Percentiles rank a stretch among this genome's conserved stretches.
phyloP scores from a whole-genome alignment of 345 rosid genomes.

The Lepidium sativum region DNA sequence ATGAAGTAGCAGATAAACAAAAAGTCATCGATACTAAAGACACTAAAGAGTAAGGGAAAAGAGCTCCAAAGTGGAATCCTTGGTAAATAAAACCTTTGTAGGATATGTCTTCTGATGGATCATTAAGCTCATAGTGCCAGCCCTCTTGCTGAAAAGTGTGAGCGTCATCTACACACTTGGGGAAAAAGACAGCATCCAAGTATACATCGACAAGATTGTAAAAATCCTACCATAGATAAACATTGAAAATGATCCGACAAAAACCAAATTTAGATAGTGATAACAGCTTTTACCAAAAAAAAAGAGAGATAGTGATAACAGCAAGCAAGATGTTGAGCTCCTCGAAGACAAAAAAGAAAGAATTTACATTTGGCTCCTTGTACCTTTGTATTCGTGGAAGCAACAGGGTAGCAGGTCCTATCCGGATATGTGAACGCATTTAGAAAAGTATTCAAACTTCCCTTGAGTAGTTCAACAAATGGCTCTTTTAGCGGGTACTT shows the following conservation, averaged over 20 bases:
- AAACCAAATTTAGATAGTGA: neutral
- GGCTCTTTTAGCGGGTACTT: conserved; percentile 98
- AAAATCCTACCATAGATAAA: conserved; percentile 63
- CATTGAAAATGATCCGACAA: conserved; percentile 5
- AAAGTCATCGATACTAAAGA: neutral
- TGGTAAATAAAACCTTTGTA: conserved; percentile 56
- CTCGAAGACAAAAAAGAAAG: neutral
- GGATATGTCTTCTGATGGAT: conserved; percentile 78
- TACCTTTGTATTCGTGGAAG: conserved; percentile 93
- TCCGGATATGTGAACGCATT: conserved; percentile 98
- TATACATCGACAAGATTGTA: conserved; percentile 95
- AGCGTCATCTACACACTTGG: conserved; percentile 80
- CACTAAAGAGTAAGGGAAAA: neutral
- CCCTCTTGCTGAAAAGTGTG: conserved; percentile 98
- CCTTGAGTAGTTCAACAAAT: conserved; percentile 87
- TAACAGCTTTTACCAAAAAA: too few relatives aligned
- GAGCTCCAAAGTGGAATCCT: neutral
- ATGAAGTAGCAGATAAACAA: neutral
- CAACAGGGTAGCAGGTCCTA: conserved; percentile 96
- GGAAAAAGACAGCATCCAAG: conserved; percentile 96
- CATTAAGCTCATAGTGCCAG: conserved; percentile 91
- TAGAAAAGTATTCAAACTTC: conserved; percentile 86
- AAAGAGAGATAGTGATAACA: too few relatives aligned
- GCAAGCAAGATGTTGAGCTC: neutral
- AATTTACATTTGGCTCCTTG: neutral